Base-by-base conservation (phyloP, 192 early-diverging fungal species). In the Linnemannia exigua region DNA sequence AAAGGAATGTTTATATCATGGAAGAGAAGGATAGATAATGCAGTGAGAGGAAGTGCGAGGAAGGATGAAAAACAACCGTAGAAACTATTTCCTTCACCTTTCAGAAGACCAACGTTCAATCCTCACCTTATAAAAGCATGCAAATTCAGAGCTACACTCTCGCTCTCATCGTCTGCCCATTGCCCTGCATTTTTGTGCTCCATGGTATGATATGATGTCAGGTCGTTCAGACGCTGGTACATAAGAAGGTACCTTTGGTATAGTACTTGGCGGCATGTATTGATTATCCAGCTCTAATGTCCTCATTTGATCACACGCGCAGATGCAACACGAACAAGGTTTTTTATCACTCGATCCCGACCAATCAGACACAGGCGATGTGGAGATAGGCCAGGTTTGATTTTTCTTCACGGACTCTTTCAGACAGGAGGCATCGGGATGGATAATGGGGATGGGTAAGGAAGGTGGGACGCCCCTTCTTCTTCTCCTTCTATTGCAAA, bases 361-460 rank as follows among this genome's bases (percentile, higher is more conserved):
- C 77, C 77, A 79, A 79, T 79, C 52, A 72, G n/a, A 22, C 11
- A 54, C 69, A n/a, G 37, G 77, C 69, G 77, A 79, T 79, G 77
- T 79, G 70, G 68, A 71, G 41, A 61, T 52, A 37, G n/a, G n/a
- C n/a, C n/a, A n/a, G n/a, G n/a, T n/a, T n/a, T 25, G 12, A 12
- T 63, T 28, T 41, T 8, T 36, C 63, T 37, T 77, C 76, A 79
- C 69, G 77, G 70, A 79, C 68, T 66, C 41, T 3, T 44, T 44
- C 41, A 44, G 41, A 9, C 9, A 3, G 41, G 38, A 15, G 33
- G 67, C 28, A 1, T 69, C 38, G 19, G 36, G 19, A 46, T 20
- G 70, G 41, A 36, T 38, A 44, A 38, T 1, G 37, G 50, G 50
- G 35, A 70, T 70, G 68, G n/a, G 44, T 48, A 48, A 25, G 69